Base-by-base conservation (phyloP, 2,329 filamentous ascomycete species). In the Ophiostoma sp. region DNA sequence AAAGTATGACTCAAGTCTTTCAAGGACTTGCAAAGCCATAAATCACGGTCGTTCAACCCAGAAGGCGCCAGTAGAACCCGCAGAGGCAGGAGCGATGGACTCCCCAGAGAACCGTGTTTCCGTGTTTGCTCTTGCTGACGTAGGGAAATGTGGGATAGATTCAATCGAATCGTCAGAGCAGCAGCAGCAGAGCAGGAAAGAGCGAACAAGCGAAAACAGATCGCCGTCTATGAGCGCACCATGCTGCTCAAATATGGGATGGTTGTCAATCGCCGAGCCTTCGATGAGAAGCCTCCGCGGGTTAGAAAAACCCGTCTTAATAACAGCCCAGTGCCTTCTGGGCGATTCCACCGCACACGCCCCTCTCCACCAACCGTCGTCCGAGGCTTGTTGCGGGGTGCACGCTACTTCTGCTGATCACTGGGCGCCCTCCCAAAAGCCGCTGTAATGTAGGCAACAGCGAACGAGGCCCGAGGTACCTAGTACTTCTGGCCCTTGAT, bases 321-420 rank as follows among this genome's bases (percentile, higher is more conserved):
- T 55, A 25, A 72, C 33, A 33, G 9, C 71, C 71, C 61, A 72
- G 71, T 42, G 11, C 48, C 22, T 72, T 72, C 71, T 72, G 63
- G 63, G 17, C 50, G 71, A 22, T 72, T 72, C 71, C 25, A 72
- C 63, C 50, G 28, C 25, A 39, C 63, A 36, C 71, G 3, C 71
- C 70, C 25, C 36, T 9, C 15, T 22, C 36, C 25, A 25, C 52
- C 22, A 28, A 42, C 3, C 22, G 15, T 9, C 9, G 28, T n/a
- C 25, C 52, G 52, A 31, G 52, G 52, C 33, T 45, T 70, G 36
- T 15, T 19, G 36, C 69, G 9, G 52, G 52, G 69, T 70, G 33
- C 33, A 52, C 22, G 69, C 22, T 71, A 71, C 69, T 31, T 70
- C 69, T 12, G 31, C 39, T 48, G 22, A 48, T 57, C 61, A n/a